Percentiles rank a stretch among this genome's conserved stretches.
These are phyloP conservation scores for Capronia coronata DNA, from an alignment of 2,329 filamentous ascomycete genomes.

Conservation along the genomic window DNA sequence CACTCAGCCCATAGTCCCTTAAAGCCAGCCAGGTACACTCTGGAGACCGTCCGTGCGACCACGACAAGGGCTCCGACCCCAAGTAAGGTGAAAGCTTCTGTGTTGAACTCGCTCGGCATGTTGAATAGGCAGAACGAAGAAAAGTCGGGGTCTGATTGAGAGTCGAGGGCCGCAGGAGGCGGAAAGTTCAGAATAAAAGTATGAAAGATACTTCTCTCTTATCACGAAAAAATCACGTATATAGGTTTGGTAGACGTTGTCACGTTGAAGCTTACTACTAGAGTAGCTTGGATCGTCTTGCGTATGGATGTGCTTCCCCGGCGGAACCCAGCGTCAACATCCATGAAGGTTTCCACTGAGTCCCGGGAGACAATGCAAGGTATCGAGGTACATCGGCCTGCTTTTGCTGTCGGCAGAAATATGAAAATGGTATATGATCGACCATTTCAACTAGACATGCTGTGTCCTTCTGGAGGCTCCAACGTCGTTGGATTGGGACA, in stretches of 20 bases:
- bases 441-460: no score
- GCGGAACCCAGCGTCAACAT: not conserved
- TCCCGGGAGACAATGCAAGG: not conserved
- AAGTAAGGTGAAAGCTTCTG: slow-evolving; percentile 44
- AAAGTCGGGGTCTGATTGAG: not conserved
- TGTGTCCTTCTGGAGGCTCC: no score
- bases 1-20: slow-evolving; percentile 38
- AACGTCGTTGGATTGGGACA: no score
- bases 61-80: slow-evolving; percentile 48
- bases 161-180: not conserved
- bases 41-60: slow-evolving; percentile 45
- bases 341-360: not conserved
- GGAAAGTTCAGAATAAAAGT: not conserved
- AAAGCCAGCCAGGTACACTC: slow-evolving; percentile 37
- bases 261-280: no score
- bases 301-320: not conserved
- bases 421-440: no score
- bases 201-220: no score
- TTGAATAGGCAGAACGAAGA: not conserved
- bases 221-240: no score
- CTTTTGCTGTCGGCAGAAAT: no score
- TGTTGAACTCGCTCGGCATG: slow-evolving; percentile 10
- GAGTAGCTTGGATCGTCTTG: no score
- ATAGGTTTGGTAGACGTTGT: not conserved
- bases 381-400: no score